These are phyloP conservation scores for Albizia julibrissin DNA, from an alignment of 306 rosid genomes.

Conservation along the genomic window DNA sequence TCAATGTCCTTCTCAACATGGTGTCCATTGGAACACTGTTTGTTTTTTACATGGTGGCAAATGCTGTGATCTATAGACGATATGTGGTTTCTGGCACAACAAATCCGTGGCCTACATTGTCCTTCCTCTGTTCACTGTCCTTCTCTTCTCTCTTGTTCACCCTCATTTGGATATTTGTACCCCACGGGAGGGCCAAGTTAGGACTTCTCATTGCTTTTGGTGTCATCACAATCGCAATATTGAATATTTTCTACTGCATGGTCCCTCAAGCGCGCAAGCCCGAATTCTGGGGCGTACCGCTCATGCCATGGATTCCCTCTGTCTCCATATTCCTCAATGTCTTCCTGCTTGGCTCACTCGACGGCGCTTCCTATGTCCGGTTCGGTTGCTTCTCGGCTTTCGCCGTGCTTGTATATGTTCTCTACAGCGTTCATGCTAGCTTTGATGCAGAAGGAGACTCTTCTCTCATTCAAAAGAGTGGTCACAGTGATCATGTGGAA, in stretches of 20 bases:
- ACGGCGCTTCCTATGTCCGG: slow-evolving; percentile 72
- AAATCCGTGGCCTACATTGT: slow-evolving; percentile 84
- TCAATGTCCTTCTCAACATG: slow-evolving; percentile 69
- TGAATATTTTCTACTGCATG: slow-evolving; percentile 66
- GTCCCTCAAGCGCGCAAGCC: slow-evolving; percentile 85
- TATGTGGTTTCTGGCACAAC: slow-evolving; percentile 71
- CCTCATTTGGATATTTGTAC: slow-evolving; percentile 69
- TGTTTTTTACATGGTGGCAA: slow-evolving; percentile 98
- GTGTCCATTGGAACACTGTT: slow-evolving; percentile 94
- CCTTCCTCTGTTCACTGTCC: slow-evolving; percentile 72
- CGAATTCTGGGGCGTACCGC: slow-evolving; percentile 92
- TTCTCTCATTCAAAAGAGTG: slow-evolving; percentile 54
- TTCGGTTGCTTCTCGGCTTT: slow-evolving; percentile 73
- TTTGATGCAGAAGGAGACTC: slow-evolving; percentile 71
- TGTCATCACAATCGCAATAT: slow-evolving; percentile 46
- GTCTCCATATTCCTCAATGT: slow-evolving; percentile 75
- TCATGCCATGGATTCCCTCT: slow-evolving; percentile 97
- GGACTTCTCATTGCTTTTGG: slow-evolving; percentile 56
- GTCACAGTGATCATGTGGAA: slow-evolving; percentile 40
- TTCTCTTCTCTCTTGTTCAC: slow-evolving; percentile 62
- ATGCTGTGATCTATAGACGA: slow-evolving; percentile 83
- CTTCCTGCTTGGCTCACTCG: slow-evolving; percentile 72
- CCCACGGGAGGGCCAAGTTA: slow-evolving; percentile 54
- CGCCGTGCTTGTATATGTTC: slow-evolving; percentile 60
- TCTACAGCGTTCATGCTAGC: slow-evolving; percentile 94